phyloP scores from a whole-genome alignment of 2,329 filamentous ascomycete species.

The Talaromyces sp. region DNA sequence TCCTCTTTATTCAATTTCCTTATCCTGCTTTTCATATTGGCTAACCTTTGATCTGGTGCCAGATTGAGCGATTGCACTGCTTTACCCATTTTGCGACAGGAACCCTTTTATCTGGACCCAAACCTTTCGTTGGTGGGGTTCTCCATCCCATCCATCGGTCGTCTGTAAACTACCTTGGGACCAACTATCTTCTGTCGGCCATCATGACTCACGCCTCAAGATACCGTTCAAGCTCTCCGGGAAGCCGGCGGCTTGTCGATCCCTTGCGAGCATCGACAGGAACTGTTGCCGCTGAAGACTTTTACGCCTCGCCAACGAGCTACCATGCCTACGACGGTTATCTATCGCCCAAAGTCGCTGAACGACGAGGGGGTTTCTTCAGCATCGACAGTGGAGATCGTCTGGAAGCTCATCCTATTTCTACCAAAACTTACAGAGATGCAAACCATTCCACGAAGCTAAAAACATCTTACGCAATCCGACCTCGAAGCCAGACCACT shows the following conservation, averaged over 20 bases:
- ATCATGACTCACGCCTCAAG: conserved; percentile 32
- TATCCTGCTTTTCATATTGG: background rate
- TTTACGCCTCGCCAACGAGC: conserved; percentile 29
- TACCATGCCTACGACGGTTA: conserved; percentile 33
- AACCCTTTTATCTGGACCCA: background rate
- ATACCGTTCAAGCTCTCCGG: conserved; percentile 36
- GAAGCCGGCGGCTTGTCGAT: conserved; percentile 32
- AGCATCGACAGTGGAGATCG: conserved; percentile 26
- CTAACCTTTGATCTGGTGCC: background rate
- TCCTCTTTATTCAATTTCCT: background rate
- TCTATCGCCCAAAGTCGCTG: conserved; percentile 27
- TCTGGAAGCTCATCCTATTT: conserved; percentile 34
- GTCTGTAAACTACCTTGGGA: background rate
- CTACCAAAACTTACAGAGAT: conserved; percentile 33
- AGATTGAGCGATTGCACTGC: background rate
- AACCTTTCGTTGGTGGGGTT: background rate
- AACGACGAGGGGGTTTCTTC: conserved; percentile 27
- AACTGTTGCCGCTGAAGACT: conserved; percentile 34
- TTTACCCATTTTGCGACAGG: background rate
- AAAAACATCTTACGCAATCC: conserved; percentile 38
- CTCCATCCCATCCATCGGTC: conserved; percentile 3
- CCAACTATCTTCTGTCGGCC: background rate
- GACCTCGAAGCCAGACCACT: conserved; percentile 38
- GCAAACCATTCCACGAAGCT: conserved; percentile 31
- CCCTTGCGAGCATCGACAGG: conserved; percentile 43